Base-by-base conservation (phyloP, 2,329 filamentous ascomycete genomes). In the Sclerotinia borealis region DNA sequence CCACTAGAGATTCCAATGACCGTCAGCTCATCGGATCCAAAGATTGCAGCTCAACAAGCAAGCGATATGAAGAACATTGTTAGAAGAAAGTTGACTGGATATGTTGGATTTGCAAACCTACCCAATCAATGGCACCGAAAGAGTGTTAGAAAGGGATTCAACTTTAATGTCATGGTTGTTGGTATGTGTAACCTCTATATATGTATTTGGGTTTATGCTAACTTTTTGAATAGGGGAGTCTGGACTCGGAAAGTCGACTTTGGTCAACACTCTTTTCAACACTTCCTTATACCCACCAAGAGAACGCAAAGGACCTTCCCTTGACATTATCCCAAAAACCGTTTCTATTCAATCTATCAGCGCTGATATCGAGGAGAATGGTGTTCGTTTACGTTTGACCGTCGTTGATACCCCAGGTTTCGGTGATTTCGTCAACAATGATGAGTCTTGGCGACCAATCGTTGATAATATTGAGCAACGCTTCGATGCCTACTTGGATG, bases 161-260 rank as follows among this genome's bases (percentile, higher is more conserved):
- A 98, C 86, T 99, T 99, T 85, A 99, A 99, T 77, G 95, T 99
- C 72, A 99, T 99, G 95, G 95, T 99, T 79, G 95, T 99, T 80
- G 95, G 95, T 98, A 84, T 76, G 93, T 88, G 22, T 19, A 31
- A 2, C 43, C 4, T 50, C 1, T 50, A 17, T 2, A 49, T 6
- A 5, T 31, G 27, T 22, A 9, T 36, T 7, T 25, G 31, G 54
- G 9, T 29, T n/a, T n/a, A 13, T 63, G 13, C 69, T 73, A 58
- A 72, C 61, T 41, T 49, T 65, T 36, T n/a, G n/a, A 34, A 45
- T 71, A 98, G 95, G 95, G 85, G 95, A 99, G 88, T 99, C 95
- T 76, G 95, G 95, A 71, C 87, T 99, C 71, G 95, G 95, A 83
- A 99, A 99, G 85, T 99, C 95, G 59, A 99, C 95, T 58, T 87